These are phyloP conservation scores for Geranomyces variabilis DNA, from an alignment of 192 early-diverging fungal genomes.

Conservation along the genomic window DNA sequence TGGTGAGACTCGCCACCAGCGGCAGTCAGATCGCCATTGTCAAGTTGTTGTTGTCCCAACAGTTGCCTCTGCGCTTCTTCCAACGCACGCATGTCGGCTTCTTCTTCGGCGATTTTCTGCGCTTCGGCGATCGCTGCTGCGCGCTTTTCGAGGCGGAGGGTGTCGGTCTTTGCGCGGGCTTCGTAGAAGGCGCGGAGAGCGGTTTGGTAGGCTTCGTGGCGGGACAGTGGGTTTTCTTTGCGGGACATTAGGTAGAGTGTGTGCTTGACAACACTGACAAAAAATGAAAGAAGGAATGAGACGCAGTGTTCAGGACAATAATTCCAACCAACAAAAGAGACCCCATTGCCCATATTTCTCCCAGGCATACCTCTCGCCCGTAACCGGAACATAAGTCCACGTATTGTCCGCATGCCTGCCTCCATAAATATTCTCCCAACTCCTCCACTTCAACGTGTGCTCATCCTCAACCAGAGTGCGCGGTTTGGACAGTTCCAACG, in stretches of 20 bases:
- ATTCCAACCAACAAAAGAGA: background rate
- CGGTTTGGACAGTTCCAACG: constrained; percentile 81
- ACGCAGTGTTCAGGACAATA: constrained; percentile 1
- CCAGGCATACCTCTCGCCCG: constrained; percentile 93
- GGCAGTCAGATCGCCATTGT: background rate
- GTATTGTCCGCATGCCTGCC: constrained; percentile 9
- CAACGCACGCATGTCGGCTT: background rate
- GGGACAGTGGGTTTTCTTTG: constrained; percentile 53
- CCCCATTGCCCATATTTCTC: too few relatives aligned
- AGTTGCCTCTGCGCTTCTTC: background rate
- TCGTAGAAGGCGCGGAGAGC: constrained; percentile 82
- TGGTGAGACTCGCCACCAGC: too few relatives aligned
- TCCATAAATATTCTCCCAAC: constrained; percentile 16
- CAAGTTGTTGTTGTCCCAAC: background rate
- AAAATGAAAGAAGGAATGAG: too few relatives aligned
- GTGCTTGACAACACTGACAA: constrained; percentile 78
- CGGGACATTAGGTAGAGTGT: constrained; percentile 75
- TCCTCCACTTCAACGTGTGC: constrained; percentile 38
- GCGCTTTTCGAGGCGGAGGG: constrained; percentile 62
- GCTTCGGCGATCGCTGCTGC: background rate
- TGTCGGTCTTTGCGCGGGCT: constrained; percentile 77
- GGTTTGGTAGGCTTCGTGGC: constrained; percentile 78
- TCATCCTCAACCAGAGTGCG: constrained; percentile 70
- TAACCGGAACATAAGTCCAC: constrained; percentile 52
- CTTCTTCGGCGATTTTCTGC: background rate